Base-by-base conservation (phyloP, 192 early-diverging fungal species). In the Chytriomyces sp. region DNA sequence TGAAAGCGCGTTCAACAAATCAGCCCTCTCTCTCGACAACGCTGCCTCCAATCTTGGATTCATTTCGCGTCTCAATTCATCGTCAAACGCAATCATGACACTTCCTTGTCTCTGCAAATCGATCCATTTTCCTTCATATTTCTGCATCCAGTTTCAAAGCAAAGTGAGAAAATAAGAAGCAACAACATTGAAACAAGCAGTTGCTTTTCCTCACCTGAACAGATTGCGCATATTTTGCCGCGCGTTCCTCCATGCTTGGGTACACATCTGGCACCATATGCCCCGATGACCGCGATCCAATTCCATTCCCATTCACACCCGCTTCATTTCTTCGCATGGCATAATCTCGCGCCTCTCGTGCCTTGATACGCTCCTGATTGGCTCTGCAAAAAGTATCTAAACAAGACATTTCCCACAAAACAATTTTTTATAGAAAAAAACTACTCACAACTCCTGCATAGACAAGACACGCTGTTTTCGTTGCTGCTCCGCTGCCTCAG, bases 21-120 rank as follows among this genome's bases (percentile, higher is more conserved):
- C 65, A 18, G 65, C 47, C 13, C 69, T n/a, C 3, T 70, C 69
- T 53, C 43, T 70, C 69, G 69, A 18, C 0, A 70, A 26, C 50
- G 20, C 24, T 26, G 53, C 53, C 43, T 70, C 69, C 49, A 26
- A 50, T 13, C 18, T 53, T 1, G 69, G 72, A 9, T 24, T 10
- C 7, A 13, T 43, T 47, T 73, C 60, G 43, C 8, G 8, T 10
- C 61, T 45, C 45, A 73, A 47, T 43, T n/a, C 45, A n/a, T 73
- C 61, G 2, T 73, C 72, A 62, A 73, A 73, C 53, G 61, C 72
- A 10, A 24, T 35, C 59, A 73, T 73, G 16, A 45, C 44, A 7
- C 10, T 44, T 45, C 72, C 72, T 26, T 73, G 72, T 3, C 72
- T 20, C 35, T 73, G 72, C 60, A 73, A 63, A 45, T 73, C 72